Conservation (phyloP, 805 yeast species). For the Metschnikowia gruessii region DNA sequence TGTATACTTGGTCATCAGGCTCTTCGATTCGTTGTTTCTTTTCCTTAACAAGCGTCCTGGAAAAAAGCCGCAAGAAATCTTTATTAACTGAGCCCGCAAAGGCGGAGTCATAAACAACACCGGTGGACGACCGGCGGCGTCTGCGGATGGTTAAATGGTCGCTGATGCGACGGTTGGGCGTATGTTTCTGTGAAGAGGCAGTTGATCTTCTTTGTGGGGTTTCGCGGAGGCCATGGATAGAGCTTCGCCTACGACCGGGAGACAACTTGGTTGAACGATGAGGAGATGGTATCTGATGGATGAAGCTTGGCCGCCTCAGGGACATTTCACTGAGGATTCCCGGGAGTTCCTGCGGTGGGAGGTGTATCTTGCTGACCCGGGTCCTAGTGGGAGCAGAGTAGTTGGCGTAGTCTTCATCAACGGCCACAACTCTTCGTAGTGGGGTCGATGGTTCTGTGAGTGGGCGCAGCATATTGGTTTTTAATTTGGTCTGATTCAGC, state of each 20-base stretch:
- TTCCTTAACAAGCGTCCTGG: constrained; percentile 28
- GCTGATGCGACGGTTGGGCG: constrained; percentile 17
- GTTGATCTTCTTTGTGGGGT: constrained; percentile 6
- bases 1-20: constrained; percentile 12
- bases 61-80: constrained; percentile 36
- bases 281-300: not conserved
- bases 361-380: constrained; percentile 16
- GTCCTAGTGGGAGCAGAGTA: constrained; percentile 14
- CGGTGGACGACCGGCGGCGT: constrained; percentile 20
- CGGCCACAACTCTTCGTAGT: constrained; percentile 8
- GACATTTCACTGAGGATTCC: constrained; percentile 15
- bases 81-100: constrained; percentile 38
- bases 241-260: not conserved
- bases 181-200: constrained; percentile 7
- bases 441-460: constrained; percentile 24
- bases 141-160: constrained; percentile 16
- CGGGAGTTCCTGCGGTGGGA: constrained; percentile 26
- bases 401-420: constrained; percentile 9
- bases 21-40: constrained; percentile 14
- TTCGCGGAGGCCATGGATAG: not conserved
- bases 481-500: not conserved
- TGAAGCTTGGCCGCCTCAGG: constrained; percentile 9
- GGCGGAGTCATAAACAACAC: constrained; percentile 25
- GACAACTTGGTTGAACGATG: not conserved
- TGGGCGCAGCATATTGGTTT: constrained; percentile 12